Base-by-base conservation (phyloP, 768 basidiomycete species). In the Crepidotus variabilis region DNA sequence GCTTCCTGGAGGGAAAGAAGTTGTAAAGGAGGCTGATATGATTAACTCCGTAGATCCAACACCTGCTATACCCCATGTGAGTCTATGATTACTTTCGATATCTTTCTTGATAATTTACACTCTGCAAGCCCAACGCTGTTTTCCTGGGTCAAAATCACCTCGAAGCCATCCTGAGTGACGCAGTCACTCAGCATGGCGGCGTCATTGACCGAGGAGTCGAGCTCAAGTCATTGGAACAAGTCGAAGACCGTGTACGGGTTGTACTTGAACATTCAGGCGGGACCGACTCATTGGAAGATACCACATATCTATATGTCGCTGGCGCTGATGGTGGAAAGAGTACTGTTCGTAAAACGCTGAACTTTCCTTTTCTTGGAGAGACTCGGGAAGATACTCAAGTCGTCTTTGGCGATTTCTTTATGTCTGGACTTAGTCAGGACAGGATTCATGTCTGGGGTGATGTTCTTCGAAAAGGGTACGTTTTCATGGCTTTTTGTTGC, bases 251-350 rank as follows among this genome's bases (percentile, higher is more conserved):
- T 49, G 47, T 22, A 14, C 58, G 58, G 33, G 75, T 82, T 1
- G 58, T 69, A 2, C 78, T 73, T 1, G 68, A 67, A 10, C 50
- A 81, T 6, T 32, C 69, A 28, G 65, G 2, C 13, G 11, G 18
- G 14, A 5, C 47, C 21, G 47, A 21, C 11, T 13, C 11, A 14
- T 14, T 7, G 24, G 77, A 79, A 59, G 50, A 59, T 5, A 50
- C 63, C 6, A 56, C 57, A 0, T 74, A 67, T 45, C 68, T 68
- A 13, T 79, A 70, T 66, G 64, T 79, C 24, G 63, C 79, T 35
- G 78, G 79, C 3, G 68, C 74, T 0, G 79, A 80, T 60, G 78
- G 78, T 13, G 78, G 74, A 0, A 71, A 67, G 48, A 71, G 78
- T 32, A 60, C 65, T 10, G 72, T 78, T 4, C 65, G 79, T 50